phyloP scores from a whole-genome alignment of 306 rosid species.

The Hippophae tibetana region DNA sequence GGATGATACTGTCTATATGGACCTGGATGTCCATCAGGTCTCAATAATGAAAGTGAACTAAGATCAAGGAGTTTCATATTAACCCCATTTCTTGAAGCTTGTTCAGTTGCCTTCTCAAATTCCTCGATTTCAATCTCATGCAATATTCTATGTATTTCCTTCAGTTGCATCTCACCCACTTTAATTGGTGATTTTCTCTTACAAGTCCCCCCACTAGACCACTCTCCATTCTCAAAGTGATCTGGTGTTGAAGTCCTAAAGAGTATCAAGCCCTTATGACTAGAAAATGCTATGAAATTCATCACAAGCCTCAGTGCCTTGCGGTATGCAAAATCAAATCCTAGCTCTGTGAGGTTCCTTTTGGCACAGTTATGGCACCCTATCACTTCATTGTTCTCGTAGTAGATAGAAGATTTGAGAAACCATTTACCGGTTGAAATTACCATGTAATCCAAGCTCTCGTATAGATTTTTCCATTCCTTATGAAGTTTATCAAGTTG shows the following conservation, averaged over 20 bases:
- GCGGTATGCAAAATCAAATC: constrained; percentile 76
- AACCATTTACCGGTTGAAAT: constrained; percentile 94
- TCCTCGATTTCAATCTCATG: constrained; percentile 67
- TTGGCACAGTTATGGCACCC: constrained; percentile 81
- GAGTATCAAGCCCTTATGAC: constrained; percentile 69
- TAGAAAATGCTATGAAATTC: constrained; percentile 48
- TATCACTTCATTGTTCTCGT: constrained; percentile 52
- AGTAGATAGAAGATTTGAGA: constrained; percentile 76
- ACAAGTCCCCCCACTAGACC: constrained; percentile 88
- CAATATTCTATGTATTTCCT: constrained; percentile 40
- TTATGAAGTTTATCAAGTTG: constrained; percentile 61
- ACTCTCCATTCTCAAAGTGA: constrained; percentile 92
- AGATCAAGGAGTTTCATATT: constrained; percentile 64
- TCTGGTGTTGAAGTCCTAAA: constrained; percentile 87
- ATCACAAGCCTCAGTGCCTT: constrained; percentile 54
- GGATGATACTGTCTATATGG: constrained; percentile 72
- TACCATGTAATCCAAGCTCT: constrained; percentile 56
- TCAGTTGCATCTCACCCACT: constrained; percentile 64
- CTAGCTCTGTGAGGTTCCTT: constrained; percentile 58
- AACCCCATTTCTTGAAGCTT: constrained; percentile 52
- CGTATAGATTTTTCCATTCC: constrained; percentile 52
- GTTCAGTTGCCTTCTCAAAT: constrained; percentile 35
- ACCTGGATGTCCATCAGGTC: constrained; percentile 99
- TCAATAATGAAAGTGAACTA: constrained; percentile 50
- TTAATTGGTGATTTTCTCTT: constrained; percentile 59